Evolutionary conservation across 1,284 basidiomycete species (phyloP), one percentile per base, ranked within the genome.

Genomic region (Tylopilus orsonianus): DNA sequence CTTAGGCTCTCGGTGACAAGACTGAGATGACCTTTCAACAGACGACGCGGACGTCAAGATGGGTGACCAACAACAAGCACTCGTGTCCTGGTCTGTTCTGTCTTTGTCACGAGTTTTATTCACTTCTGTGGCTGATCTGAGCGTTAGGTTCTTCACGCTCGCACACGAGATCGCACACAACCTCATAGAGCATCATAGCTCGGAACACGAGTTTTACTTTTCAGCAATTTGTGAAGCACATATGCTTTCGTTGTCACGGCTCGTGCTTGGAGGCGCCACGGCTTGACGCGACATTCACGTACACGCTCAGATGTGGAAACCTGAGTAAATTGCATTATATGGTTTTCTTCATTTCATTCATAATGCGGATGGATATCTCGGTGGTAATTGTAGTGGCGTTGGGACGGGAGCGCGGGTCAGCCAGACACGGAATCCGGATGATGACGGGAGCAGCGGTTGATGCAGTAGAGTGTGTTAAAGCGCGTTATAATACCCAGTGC

Each of bases 101-200:
- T 34, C 40, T 20, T 9, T 9, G 19, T 26, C 6, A n/a, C n/a
- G 38, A 14, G 8, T 39, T n/a, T 30, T 19, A 14, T 26, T 35
- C n/a, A 16, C 10, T 33, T 44, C 20, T 46, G 49, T 19, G 8
- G 16, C 36, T 32, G 33, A 43, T 10, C n/a, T n/a, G 26, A 9
- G 29, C 13, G 5, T 30, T 26, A 87, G 90, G 84, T 97, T 89
- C 65, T 93, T 95, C 60, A 87, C 89, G 1, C 75, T 97, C 8
- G 94, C 94, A 0, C 96, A 98, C 66, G 95, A 96, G 66, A 87
- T 90, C 55, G 87, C 88, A 2, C 90, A 93, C 66, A 93, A 93
- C 58, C 72, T 93, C 2, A 87, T 91, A 14, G 75, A 83, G 41
- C 77, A 79, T 0, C 87, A 90, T 58, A 89, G 90, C 58, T 85